These are phyloP conservation scores for Linaria vulgaris DNA, from an alignment of 257 asterid species.

Conservation along the genomic window DNA sequence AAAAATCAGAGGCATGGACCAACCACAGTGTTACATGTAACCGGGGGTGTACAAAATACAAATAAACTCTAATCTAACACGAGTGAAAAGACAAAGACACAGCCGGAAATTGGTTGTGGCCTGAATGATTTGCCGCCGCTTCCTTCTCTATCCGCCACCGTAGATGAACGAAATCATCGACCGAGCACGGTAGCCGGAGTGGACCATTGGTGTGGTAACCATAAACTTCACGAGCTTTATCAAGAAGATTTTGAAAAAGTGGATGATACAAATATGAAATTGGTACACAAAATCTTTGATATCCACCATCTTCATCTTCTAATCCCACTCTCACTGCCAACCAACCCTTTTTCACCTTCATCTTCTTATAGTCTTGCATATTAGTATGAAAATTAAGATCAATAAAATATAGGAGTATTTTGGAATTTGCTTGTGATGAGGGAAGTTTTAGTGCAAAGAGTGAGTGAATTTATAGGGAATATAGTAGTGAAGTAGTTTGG, in stretches of 20 bases:
- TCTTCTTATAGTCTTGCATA: constrained; percentile 13
- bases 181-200: constrained; percentile 45
- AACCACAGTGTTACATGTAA: too few relatives aligned
- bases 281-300: constrained; percentile 38
- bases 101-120: constrained; percentile 25
- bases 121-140: constrained; percentile 26
- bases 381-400: background rate
- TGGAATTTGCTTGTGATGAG: background rate
- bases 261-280: constrained; percentile 41
- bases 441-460: background rate
- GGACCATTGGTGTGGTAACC: constrained; percentile 43
- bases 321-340: constrained; percentile 31
- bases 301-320: constrained; percentile 27
- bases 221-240: constrained; percentile 39
- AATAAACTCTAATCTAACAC: too few relatives aligned
- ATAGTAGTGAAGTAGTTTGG: background rate
- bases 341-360: constrained; percentile 26
- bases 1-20: background rate
- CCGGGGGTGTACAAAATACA: too few relatives aligned
- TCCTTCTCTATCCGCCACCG: constrained; percentile 43
- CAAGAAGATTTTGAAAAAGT: constrained; percentile 40
- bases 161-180: constrained; percentile 41
- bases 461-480: constrained; percentile 5
- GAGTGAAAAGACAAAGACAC: constrained; percentile 37
- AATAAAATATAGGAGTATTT: background rate